Base-by-base conservation (phyloP, 441 rosid species). In the Gossypium schwendimanii region DNA sequence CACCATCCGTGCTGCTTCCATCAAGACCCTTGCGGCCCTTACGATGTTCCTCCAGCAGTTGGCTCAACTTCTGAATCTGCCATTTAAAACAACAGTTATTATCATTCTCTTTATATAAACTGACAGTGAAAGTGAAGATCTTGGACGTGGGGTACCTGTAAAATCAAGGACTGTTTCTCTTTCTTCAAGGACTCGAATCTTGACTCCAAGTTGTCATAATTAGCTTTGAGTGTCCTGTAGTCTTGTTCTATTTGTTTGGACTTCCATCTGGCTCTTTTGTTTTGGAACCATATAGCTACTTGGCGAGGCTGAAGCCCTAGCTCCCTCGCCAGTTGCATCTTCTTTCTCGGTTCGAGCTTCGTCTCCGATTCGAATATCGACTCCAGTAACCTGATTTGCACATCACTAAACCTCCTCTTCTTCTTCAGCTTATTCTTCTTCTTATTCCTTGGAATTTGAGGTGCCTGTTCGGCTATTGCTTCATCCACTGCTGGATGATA, bases 241-340 rank as follows among this genome's bases (percentile, higher is more conserved):
- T 91, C 87, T 59, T 83, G 83, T 80, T 88, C 90, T 2, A 88
- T 78, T 80, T 83, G 89, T 76, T 89, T 91, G 1, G 92, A 82
- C 73, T 89, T 91, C 92, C 92, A 87, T 70, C 94, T 82, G 17
- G 97, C 94, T 81, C 94, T 82, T 79, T 81, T 87, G 82, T 91
- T 91, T 72, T 89, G 94, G 77, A 91, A 91, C 94, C 94, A 91
- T 73, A 91, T 88, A 73, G 94, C 91, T 24, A 89, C 88, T 78
- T 91, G 93, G 60, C 93, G 85, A 26, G 97, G 94, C 77, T 88
- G 89, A 62, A 91, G 76, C 73, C 90, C 91, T 1, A 91, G 83
- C 70, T 91, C 93, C 62, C 81, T 72, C 1, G 97, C 93, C 8
- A 87, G 26, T 70, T 84, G 83, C 75, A 84, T 55, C 81, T 91